phyloP scores from a whole-genome alignment of 192 early-diverging fungal species.

The Podila epigama region DNA sequence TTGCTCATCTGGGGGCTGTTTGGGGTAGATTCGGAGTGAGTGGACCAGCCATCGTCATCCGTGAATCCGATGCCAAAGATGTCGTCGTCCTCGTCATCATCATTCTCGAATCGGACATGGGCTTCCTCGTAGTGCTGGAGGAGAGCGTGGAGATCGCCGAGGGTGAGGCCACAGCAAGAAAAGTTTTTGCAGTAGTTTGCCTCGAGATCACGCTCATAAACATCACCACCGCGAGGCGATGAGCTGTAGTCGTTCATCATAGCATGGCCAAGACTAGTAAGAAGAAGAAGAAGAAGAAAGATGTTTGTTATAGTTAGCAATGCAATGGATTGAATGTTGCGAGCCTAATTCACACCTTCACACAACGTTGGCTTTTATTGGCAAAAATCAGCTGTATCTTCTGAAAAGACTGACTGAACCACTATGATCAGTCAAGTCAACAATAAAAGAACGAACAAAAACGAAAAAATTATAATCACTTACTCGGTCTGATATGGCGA shows the following conservation, averaged over 20 bases:
- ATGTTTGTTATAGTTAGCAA: neutral
- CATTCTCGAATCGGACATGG: slow-evolving; percentile 89
- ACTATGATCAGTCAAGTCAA: neutral
- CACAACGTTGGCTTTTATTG: too few species aligned
- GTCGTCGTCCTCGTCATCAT: slow-evolving; percentile 50
- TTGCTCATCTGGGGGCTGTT: slow-evolving; percentile 29
- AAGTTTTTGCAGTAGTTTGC: slow-evolving; percentile 95
- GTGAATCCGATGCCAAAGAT: slow-evolving; percentile 17
- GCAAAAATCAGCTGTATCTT: too few species aligned
- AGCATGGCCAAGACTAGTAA: slow-evolving; percentile 6
- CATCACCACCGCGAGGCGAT: slow-evolving; percentile 26
- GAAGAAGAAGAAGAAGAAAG: neutral
- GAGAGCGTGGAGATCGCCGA: slow-evolving; percentile 92
- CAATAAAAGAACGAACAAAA: neutral
- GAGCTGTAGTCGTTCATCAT: slow-evolving; percentile 30
- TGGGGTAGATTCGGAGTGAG: slow-evolving; percentile 34
- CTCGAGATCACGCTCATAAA: slow-evolving; percentile 75
- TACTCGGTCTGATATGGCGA: slow-evolving; percentile 46
- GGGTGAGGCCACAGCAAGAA: slow-evolving; percentile 88
- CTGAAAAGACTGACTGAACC: too few species aligned
- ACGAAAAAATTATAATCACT: neutral
- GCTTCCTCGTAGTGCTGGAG: slow-evolving; percentile 97
- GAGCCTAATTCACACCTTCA: too few species aligned
- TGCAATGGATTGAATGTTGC: too few species aligned
- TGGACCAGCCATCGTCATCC: slow-evolving; percentile 51